phyloP scores from a whole-genome alignment of 345 rosid species.

The Syzygium aromaticum region DNA sequence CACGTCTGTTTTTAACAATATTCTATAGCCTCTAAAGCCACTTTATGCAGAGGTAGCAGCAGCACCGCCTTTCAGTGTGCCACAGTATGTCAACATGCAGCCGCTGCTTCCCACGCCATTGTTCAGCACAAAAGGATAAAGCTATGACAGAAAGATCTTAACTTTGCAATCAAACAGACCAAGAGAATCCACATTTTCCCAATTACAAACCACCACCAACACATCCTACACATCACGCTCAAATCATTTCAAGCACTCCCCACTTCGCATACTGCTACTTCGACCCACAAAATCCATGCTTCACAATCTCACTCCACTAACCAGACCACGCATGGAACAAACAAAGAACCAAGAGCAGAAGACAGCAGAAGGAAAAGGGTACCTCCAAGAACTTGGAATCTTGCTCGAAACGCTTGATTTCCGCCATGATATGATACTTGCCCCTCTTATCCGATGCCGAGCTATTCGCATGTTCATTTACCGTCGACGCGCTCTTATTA shows the following conservation, averaged over 20 bases:
- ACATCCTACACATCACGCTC: neutral
- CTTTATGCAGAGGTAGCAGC: neutral
- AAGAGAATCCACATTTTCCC: neutral
- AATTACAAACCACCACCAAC: neutral
- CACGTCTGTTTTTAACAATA: neutral
- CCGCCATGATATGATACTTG: slow-evolving; percentile 12
- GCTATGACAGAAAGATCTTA: neutral
- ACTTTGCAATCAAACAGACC: neutral
- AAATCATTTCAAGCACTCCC: neutral
- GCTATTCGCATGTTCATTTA: neutral
- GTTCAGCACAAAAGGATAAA: neutral
- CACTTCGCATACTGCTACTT: neutral
- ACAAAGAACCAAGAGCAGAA: neutral
- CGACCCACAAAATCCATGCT: neutral
- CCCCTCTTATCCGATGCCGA: slow-evolving; percentile 8
- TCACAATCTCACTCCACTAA: neutral
- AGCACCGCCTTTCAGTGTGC: neutral
- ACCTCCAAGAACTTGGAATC: slow-evolving; percentile 15
- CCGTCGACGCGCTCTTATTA: neutral
- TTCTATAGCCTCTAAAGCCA: neutral
- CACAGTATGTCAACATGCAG: neutral
- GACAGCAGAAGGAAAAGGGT: neutral
- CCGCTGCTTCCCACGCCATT: neutral
- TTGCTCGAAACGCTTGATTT: slow-evolving; percentile 14
- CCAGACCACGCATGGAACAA: neutral